Evolutionary conservation across 305 asterid genomes (phyloP).

Genomic region (Fraxinus baroniana): DNA sequence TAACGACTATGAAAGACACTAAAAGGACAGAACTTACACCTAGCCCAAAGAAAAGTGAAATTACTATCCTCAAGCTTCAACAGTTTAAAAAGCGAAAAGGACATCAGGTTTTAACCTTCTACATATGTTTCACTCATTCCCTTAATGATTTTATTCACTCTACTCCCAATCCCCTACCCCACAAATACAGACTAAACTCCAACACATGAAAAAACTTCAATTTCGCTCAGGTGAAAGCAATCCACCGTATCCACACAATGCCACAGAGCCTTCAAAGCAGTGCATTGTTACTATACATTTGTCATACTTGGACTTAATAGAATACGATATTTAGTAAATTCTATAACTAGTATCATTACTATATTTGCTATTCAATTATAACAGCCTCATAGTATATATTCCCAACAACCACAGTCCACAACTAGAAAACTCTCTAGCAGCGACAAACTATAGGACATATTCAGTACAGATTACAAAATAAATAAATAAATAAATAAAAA

Average conservation of each 20-base stretch:
- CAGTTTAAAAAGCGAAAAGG: neutral
- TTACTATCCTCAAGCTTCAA: neutral
- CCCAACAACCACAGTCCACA: neutral
- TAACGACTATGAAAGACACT: neutral
- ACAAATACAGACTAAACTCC: neutral
- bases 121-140: neutral
- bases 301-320: neutral
- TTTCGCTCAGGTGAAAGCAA: neutral
- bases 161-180: neutral
- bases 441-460: neutral
- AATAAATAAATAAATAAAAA: neutral
- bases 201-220: neutral
- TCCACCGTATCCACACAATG: neutral
- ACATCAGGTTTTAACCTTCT: neutral
- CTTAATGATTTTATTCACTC: neutral
- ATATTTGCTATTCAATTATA: neutral
- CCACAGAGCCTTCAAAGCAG: neutral
- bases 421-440: neutral
- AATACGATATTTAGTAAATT: neutral
- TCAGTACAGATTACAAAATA: neutral
- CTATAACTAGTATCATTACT: neutral
- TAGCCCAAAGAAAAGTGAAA: neutral
- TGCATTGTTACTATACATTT: neutral
- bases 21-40: neutral
- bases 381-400: neutral